Base-by-base conservation (phyloP, 2,329 filamentous ascomycete genomes). In the Calonectria hongkongensis region DNA sequence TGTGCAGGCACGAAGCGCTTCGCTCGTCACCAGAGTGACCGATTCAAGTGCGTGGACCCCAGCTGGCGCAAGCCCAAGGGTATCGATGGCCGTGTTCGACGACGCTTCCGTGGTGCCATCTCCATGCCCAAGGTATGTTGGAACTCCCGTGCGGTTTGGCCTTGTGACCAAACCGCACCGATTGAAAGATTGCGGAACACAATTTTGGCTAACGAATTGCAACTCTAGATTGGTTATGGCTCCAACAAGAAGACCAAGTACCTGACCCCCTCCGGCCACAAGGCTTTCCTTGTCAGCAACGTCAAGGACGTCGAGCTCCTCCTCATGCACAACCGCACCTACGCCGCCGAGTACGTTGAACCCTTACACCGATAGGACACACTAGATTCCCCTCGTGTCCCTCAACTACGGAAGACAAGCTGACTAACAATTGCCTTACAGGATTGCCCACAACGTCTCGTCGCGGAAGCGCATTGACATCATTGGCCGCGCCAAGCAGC, bases 61-160 rank as follows among this genome's bases (percentile, higher is more conserved):
- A 93, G 92, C 92, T 99, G 97, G 97, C 94, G 97, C 90, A 99
- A 98, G 92, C 97, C 97, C 82, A 99, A 99, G 95, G 97, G 97
- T 95, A 99, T 99, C 89, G 97, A 99, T 90, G 98, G 96, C 91
- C 91, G 94, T 85, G 96, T 99, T 86, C 94, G 97, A 87, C 93
- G 97, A 92, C 95, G 97, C 82, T 99, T 99, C 92, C 95, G 95
- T 89, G 95, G 97, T 85, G 95, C 94, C 89, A 94, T 94, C 88
- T 92, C 93, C 85, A 98, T 99, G 96, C 97, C 97, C 89, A 98
- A 95, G 91, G 96, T 98, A 96, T 86, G 95, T 63, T 92, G 72
- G 45, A 33, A 33, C 72, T 41, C 27, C 30, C 54, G 43, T 45
- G 75, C 45, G 30, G 28, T 58, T 4, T 43, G 21, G 30, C 4